Evolutionary conservation across 192 early-diverging fungal species (phyloP), one percentile per base, ranked within the genome.

Genomic region (Chytriomyces sp.): DNA sequence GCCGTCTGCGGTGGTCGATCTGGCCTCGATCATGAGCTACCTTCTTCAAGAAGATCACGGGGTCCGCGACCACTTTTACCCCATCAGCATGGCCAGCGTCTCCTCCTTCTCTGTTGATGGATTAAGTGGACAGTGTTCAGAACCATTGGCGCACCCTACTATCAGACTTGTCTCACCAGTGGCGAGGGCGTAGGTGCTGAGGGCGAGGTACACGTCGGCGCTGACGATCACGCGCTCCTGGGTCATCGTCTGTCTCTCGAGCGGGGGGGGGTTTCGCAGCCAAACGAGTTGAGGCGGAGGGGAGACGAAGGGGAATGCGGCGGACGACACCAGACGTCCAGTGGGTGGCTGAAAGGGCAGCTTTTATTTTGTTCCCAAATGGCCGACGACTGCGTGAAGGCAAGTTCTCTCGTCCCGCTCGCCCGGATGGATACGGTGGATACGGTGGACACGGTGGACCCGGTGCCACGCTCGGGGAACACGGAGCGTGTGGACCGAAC

Each of bases 71-170:
- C 17, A 2, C 1, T 49, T 49, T 49, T 3, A 49, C 17, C 79
- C 79, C 67, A 77, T 74, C 49, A 81, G 68, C 40, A 81, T 73
- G 0, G 73, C 75, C 6, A 81, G 75, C 30, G 73, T 75, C 52
- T 81, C 79, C 61, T 81, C 79, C 68, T 76, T 77, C 54, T 81
- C 79, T 77, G 59, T 31, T n/a, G 7, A 14, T 8, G 0, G 37
- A 37, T 22, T 17, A n/a, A n/a, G 30, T 30, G 31, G 14, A 5
- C 19, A 67, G 4, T n/a, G 44, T 49, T 3, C 1, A 22, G 22
- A 22, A 22, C 22, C 17, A 49, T 49, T 49, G 12, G n/a, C 44
- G 14, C 44, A 49, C 1, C 14, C 17, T 49, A n/a, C 2, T 22
- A 3, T 22, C 14, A 49, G 44, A 49, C 44, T 63, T 6, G 5